A percentile compares a stretch with the other conserved stretches of the same genome.
phyloP scores from a whole-genome alignment of 2,329 filamentous ascomycete genomes.

The Bipolaris victoriae region DNA sequence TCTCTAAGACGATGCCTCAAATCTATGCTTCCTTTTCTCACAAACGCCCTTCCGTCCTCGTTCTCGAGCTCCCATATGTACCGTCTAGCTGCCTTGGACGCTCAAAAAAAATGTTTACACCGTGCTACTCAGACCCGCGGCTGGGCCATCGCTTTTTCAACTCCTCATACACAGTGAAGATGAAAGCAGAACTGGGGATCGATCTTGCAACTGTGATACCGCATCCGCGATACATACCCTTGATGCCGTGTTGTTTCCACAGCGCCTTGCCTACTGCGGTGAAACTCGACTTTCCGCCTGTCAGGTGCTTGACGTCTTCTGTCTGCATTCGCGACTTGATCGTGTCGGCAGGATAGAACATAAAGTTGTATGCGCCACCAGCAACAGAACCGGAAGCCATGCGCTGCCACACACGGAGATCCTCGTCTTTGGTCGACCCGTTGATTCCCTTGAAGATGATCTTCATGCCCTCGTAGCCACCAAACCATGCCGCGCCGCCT shows the following conservation, averaged over 20 bases:
- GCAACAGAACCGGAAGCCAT: slow-evolving; percentile 85
- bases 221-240: slow-evolving; percentile 89
- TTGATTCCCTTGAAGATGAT: slow-evolving; percentile 67
- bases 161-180: slow-evolving; percentile 93
- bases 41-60: slow-evolving; percentile 17
- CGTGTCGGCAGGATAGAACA: slow-evolving; percentile 96
- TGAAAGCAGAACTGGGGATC: slow-evolving; percentile 95
- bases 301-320: slow-evolving; percentile 66
- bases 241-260: slow-evolving; percentile 83
- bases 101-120: background rate
- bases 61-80: slow-evolving; percentile 1
- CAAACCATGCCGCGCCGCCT: slow-evolving; percentile 91
- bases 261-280: slow-evolving; percentile 71
- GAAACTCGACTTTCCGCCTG: slow-evolving; percentile 69
- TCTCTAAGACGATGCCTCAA: slow-evolving; percentile 13
- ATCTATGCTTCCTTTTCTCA: slow-evolving; percentile 12
- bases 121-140: slow-evolving; percentile 13
- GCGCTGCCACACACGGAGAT: slow-evolving; percentile 83
- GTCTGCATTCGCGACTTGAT: slow-evolving; percentile 98
- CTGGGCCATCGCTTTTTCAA: slow-evolving; percentile 63
- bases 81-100: background rate
- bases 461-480: slow-evolving; percentile 62
- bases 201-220: slow-evolving; percentile 89
- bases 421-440: slow-evolving; percentile 52
- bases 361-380: slow-evolving; percentile 93